A percentile compares a stretch with the other conserved stretches of the same genome.
phyloP scores from a whole-genome alignment of 1,284 basidiomycete genomes.

The Takashimella tepidaria region DNA sequence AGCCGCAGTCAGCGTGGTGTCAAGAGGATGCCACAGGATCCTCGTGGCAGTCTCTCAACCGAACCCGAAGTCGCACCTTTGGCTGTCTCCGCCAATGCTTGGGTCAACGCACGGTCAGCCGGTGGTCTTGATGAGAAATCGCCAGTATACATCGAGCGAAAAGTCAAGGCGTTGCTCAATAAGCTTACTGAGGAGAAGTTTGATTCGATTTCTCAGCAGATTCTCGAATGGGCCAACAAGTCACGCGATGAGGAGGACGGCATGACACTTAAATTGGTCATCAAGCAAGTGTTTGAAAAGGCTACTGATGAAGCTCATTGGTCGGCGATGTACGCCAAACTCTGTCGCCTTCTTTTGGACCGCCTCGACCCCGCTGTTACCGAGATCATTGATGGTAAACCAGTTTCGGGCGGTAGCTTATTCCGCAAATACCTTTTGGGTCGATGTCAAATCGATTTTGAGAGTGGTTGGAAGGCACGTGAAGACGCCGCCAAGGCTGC shows the following conservation, averaged over 20 bases:
- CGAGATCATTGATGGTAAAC: conserved; percentile 82
- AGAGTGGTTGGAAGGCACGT: conserved; percentile 65
- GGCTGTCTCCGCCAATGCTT: conserved; percentile 72
- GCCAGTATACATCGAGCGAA: conserved; percentile 80
- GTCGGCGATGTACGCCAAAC: conserved; percentile 94
- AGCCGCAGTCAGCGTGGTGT: conserved; percentile 40
- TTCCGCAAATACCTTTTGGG: conserved; percentile 87
- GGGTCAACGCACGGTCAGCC: conserved; percentile 55
- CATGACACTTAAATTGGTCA: conserved; percentile 88
- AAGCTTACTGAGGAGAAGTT: conserved; percentile 97
- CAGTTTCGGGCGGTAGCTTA: conserved; percentile 76
- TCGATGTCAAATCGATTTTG: conserved; percentile 91
- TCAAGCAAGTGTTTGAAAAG: conserved; percentile 93
- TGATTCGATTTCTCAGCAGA: conserved; percentile 88
- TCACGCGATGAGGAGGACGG: conserved; percentile 89
- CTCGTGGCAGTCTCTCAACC: conserved; percentile 14
- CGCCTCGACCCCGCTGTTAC: conserved; percentile 77
- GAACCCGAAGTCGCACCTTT: conserved; percentile 64
- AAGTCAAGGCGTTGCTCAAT: conserved; percentile 90
- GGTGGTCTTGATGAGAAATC: conserved; percentile 57
- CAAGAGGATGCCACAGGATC: conserved; percentile 38
- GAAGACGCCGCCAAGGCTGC: conserved; percentile 55
- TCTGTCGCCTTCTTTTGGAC: conserved; percentile 92
- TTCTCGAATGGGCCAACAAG: conserved; percentile 91
- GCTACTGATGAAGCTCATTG: conserved; percentile 92